Evolutionary conservation across 805 yeast genomes (phyloP).

Genomic region (Spathaspora passalidarum): DNA sequence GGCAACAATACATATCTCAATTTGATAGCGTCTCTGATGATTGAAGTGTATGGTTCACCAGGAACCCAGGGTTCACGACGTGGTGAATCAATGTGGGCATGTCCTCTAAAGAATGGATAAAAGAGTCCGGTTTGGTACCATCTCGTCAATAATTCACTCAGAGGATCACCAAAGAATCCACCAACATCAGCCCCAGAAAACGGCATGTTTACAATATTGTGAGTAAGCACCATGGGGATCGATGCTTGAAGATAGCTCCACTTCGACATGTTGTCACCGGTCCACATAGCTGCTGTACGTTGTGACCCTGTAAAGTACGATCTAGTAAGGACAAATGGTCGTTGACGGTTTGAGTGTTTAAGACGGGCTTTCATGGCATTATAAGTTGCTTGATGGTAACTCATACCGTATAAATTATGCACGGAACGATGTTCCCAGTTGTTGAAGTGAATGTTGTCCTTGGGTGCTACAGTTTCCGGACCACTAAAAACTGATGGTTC

Average conservation of each 20-base stretch:
- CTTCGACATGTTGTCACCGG: conserved; percentile 91
- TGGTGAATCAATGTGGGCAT: conserved; percentile 91
- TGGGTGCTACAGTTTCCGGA: conserved; percentile 89
- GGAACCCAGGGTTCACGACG: conserved; percentile 92
- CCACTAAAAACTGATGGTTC: conserved; percentile 96
- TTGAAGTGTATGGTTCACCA: conserved; percentile 66
- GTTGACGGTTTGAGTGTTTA: conserved; percentile 31
- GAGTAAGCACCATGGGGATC: conserved; percentile 82
- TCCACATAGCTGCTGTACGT: conserved; percentile 91
- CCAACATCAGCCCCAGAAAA: conserved; percentile 97
- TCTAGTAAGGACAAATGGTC: conserved; percentile 89
- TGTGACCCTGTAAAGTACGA: conserved; percentile 91
- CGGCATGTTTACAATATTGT: conserved; percentile 82
- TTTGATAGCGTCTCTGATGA: conserved; percentile 66
- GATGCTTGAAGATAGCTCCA: conserved; percentile 86
- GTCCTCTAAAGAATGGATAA: conserved; percentile 96
- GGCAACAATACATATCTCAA: conserved; percentile 79
- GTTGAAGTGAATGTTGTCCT: conserved; percentile 74
- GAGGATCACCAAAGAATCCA: conserved; percentile 92
- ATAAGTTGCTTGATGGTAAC: conserved; percentile 78
- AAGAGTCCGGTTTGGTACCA: conserved; percentile 97
- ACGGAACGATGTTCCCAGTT: conserved; percentile 88
- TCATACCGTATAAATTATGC: conserved; percentile 81
- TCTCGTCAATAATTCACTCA: conserved; percentile 72
- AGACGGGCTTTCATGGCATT: conserved; percentile 58